These are phyloP conservation scores for Leptographium flavum DNA, from an alignment of 2,329 filamentous ascomycete species.

Conservation along the genomic window DNA sequence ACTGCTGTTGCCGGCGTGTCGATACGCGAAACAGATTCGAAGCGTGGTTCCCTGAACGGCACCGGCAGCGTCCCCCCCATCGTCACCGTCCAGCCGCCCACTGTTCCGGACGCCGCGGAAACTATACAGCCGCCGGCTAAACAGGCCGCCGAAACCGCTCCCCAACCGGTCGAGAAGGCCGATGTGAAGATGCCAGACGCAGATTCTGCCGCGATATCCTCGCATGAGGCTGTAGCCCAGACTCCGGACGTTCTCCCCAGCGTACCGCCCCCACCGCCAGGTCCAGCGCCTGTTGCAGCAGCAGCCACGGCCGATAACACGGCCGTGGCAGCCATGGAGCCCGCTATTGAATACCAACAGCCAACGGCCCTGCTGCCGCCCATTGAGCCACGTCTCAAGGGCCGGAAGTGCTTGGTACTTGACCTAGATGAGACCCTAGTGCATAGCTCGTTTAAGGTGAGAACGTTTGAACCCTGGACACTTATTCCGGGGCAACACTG, in stretches of 20 bases:
- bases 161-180: slow-evolving; percentile 35
- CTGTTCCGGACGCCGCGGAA: slow-evolving; percentile 5
- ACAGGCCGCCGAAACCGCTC: slow-evolving; percentile 12
- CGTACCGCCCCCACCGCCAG: slow-evolving; percentile 33
- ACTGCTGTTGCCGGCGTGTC: slow-evolving; percentile 12
- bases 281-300: slow-evolving; percentile 23
- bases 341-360: slow-evolving; percentile 14
- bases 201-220: neutral
- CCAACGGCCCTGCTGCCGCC: slow-evolving; percentile 71
- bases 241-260: slow-evolving; percentile 23
- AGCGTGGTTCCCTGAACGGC: slow-evolving; percentile 22
- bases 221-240: slow-evolving; percentile 29
- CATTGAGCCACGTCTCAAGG: slow-evolving; percentile 62
- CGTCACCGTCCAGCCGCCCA: slow-evolving; percentile 27
- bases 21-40: slow-evolving; percentile 28
- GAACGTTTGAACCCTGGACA: slow-evolving; percentile 8
- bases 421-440: slow-evolving; percentile 95
- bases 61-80: slow-evolving; percentile 18
- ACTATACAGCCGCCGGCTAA: slow-evolving; percentile 12
- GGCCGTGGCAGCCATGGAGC: slow-evolving; percentile 16
- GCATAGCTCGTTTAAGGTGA: slow-evolving; percentile 96
- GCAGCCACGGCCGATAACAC: neutral
- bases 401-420: slow-evolving; percentile 85
- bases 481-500: neutral
- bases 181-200: slow-evolving; percentile 48